Base-by-base conservation (phyloP, 768 basidiomycete species). In the Polyporus arcularius region DNA sequence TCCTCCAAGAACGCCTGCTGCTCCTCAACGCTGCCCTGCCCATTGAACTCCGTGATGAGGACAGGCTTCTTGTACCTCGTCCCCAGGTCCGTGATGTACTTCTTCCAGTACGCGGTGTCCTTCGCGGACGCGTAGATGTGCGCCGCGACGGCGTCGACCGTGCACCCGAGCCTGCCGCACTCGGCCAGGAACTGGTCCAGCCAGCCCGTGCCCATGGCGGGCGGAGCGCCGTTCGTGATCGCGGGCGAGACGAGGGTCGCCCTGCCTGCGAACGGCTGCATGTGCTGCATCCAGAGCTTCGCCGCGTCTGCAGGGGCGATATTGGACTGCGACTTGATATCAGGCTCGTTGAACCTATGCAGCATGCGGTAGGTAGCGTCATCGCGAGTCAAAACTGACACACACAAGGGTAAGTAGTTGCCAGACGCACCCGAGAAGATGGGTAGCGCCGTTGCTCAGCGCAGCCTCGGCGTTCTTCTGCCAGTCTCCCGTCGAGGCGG, bases 181-280 rank as follows among this genome's bases (percentile, higher is more conserved):
- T 59, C 65, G 30, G 47, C 50, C 10, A 71, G 32, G 69, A 71
- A 71, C 21, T 56, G 15, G 57, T 70, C 65, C 30, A 71, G 62
- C 70, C 70, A 71, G 11, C 64, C 63, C 15, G 43, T 43, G 42
- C 70, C 69, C 67, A 69, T 70, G 35, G 35, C 35, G 15, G 67
- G 68, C 16, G 70, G 57, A 30, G 39, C 67, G 55, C 68, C 68
- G 60, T 70, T 71, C 30, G 70, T 71, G 63, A 71, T 57, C 15
- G 70, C 70, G n/a, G 70, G 70, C 32, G 60, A 52, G 55, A 64
- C 55, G 58, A 68, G 68, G 56, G 62, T 68, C 31, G 67, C 68
- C 56, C 65, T 68, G 60, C 67, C 69, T 12, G 66, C 69, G 61
- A 71, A 67, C 2, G 69, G 70, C 60, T 70, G 42, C 61, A 70